phyloP scores from a whole-genome alignment of 2,329 filamentous ascomycete genomes.

The Nigrograna mackinnonii region DNA sequence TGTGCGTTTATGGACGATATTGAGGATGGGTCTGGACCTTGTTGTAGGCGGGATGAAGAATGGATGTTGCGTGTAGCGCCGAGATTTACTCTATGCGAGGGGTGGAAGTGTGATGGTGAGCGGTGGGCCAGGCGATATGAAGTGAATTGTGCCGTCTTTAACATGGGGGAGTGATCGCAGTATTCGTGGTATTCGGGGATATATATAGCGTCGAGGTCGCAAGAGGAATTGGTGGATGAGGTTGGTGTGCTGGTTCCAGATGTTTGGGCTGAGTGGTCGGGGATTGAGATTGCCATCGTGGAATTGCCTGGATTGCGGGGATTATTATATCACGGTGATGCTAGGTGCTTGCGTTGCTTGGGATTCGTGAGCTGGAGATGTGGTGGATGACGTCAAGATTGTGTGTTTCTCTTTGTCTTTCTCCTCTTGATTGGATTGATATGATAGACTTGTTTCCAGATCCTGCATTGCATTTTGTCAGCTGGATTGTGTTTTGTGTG shows the following conservation, averaged over 20 bases:
- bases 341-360: too few relatives aligned
- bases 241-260: not conserved
- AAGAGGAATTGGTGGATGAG: not conserved
- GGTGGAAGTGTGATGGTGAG: slow-evolving; percentile 7
- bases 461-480: not conserved
- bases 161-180: slow-evolving; percentile 17
- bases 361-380: not conserved
- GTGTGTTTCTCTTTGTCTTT: not conserved
- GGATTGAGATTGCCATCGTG: too few relatives aligned
- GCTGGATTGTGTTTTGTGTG: too few relatives aligned
- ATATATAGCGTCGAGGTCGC: not conserved
- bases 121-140: slow-evolving; percentile 16
- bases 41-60: not conserved
- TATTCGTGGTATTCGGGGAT: not conserved
- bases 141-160: slow-evolving; percentile 23
- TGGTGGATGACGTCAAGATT: not conserved
- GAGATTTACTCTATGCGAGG: slow-evolving; percentile 1
- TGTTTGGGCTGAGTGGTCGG: too few relatives aligned
- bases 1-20: not conserved
- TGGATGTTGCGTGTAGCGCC: not conserved
- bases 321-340: too few relatives aligned
- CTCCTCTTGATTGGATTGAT: not conserved
- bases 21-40: slow-evolving; percentile 1
- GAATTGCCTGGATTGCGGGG: too few relatives aligned
- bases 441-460: not conserved